A percentile compares a stretch with the other conserved stretches of the same genome.
Conservation (phyloP, 192 early-diverging fungal genomes). For the Coemansia sp. region DNA sequence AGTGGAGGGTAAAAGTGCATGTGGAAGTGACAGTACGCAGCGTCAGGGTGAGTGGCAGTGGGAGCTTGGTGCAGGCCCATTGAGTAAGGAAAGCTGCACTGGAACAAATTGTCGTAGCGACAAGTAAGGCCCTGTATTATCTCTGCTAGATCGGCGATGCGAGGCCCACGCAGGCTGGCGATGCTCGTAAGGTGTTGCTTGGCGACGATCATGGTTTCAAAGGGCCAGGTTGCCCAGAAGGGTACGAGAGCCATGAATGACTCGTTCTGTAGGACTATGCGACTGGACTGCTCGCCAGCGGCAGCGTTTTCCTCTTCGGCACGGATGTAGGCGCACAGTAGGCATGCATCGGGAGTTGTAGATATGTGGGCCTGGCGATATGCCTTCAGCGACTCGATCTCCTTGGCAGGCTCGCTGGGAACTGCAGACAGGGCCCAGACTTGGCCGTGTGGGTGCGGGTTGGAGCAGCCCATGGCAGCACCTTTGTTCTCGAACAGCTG, state of each 20-base stretch:
- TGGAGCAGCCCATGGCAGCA: conserved; percentile 93
- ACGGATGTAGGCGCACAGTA: conserved; percentile 80
- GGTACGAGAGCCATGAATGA: conserved; percentile 84
- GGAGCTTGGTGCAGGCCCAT: conserved; percentile 96
- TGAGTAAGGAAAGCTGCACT: conserved; percentile 91
- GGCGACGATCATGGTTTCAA: conserved; percentile 84
- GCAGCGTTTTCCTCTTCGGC: conserved; percentile 49
- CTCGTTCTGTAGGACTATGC: conserved; percentile 78
- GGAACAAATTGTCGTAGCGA: conserved; percentile 92
- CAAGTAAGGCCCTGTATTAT: conserved; percentile 74
- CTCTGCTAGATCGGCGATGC: conserved; percentile 71
- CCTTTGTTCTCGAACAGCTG: conserved; percentile 99
- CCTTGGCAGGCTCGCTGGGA: conserved; percentile 76
- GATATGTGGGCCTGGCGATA: conserved; percentile 58
- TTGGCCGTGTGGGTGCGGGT: conserved; percentile 95
- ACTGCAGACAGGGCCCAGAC: conserved; percentile 87
- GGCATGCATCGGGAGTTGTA: conserved; percentile 44
- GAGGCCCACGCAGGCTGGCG: conserved; percentile 47
- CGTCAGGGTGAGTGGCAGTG: conserved; percentile 55
- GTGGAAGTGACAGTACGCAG: conserved; percentile 72
- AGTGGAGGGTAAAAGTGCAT: conserved; percentile 96
- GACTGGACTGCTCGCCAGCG: conserved; percentile 28
- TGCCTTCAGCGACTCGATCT: conserved; percentile 62
- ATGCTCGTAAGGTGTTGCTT: conserved; percentile 64
- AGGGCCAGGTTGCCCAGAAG: conserved; percentile 98